Base-by-base conservation (phyloP, 306 rosid species). In the Senna tora region DNA sequence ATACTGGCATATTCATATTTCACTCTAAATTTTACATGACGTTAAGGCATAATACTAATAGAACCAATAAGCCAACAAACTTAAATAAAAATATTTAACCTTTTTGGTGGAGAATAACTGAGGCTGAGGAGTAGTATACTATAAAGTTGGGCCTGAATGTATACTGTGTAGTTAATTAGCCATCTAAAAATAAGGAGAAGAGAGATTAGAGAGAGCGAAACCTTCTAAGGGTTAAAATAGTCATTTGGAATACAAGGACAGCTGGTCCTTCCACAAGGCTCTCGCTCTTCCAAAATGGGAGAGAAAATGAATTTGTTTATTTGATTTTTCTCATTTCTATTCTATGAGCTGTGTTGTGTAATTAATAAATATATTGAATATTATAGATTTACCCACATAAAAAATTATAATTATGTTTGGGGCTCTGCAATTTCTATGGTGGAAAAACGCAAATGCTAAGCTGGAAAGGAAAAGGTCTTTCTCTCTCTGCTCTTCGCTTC, bases 401-500 rank as follows among this genome's bases (percentile, higher is more conserved):
- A 46, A 32, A 12, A 8, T 11, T 67, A 60, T 67, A 74, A 74
- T 74, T 51, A 67, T 53, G 50, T 71, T 71, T 51, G 54, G 73
- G n/a, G 73, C 57, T 72, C 68, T 79, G 80, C 67, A 71, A 39
- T 77, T 81, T 85, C 77, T 69, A 79, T 74, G 90, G 89, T 82
- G 84, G 80, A 80, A 79, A 79, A 75, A 61, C 73, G 57, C 55
- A 75, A 84, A 69, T 65, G 76, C 80, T 55, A 68, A 77, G 83
- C 84, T 77, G 83, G 79, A 81, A 82, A 81, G 68, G 32, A 66
- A 52, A 33, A 17, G 51, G 65, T 11, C 47, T 0, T 30, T 25
- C 56, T 32, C 64, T 60, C 67, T 36, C 32, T 16, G 67, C 53
- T 71, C 20, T 41, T 77, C 41, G n/a, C 76, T 60, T 39, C 38